Conservation (phyloP, 441 rosid species). For the Gossypium davidsonii region DNA sequence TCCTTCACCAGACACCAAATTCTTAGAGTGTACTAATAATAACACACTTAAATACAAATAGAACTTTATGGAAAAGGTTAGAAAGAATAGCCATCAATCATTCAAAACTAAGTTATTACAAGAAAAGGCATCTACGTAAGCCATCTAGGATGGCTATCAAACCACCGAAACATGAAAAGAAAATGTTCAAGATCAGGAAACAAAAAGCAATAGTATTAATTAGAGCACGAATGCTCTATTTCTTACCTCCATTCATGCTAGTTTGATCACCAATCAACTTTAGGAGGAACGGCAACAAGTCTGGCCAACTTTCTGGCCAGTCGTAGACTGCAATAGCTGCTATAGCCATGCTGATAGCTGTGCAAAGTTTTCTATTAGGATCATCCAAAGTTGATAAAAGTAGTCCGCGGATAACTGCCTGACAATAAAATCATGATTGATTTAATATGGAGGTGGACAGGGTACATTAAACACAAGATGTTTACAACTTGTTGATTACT, state of each 20-base stretch:
- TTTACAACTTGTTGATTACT: background rate
- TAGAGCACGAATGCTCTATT: conserved; percentile 8
- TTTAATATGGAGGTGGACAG: background rate
- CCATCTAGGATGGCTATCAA: background rate
- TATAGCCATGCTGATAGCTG: conserved; percentile 84
- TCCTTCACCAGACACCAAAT: background rate
- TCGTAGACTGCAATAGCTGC: conserved; percentile 72
- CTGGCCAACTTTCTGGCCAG: conserved; percentile 95
- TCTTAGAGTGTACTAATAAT: background rate
- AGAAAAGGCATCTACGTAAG: background rate
- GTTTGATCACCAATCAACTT: conserved; percentile 57
- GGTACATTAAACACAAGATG: background rate
- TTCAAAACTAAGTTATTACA: background rate
- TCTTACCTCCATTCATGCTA: conserved; percentile 63
- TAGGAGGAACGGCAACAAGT: conserved; percentile 69
- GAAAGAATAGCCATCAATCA: background rate
- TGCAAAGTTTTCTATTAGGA: conserved; percentile 71
- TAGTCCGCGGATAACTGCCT: conserved; percentile 69
- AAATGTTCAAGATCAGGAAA: background rate
- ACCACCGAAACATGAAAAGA: background rate
- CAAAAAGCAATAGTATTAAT: background rate
- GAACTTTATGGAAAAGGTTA: background rate
- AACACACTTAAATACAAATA: background rate
- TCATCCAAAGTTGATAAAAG: conserved; percentile 73
- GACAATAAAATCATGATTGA: conserved; percentile 23